Evolutionary conservation across 2,329 filamentous ascomycete species (phyloP), one percentile per base, ranked within the genome.

Genomic region (Trichophyton verrucosum): DNA sequence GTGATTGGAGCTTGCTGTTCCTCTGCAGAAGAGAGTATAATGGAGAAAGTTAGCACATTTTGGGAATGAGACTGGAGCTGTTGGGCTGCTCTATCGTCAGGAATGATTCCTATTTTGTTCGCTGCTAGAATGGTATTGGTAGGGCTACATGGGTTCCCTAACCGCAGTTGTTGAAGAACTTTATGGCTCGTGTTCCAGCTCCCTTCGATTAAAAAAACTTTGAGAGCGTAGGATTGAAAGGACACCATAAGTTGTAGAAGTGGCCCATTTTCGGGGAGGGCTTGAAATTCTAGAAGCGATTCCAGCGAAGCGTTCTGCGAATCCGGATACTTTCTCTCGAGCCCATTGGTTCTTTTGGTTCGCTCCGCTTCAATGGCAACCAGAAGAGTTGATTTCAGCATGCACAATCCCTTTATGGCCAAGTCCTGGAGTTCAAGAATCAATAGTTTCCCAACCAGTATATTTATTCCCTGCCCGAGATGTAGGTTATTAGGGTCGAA

Each of bases 51-150:
- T 13, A 73, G 55, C 4, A 78, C 62, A 2, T 68, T 72, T 61
- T 75, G 76, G 1, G 77, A 75, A 4, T 78, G 67, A 1, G 74
- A 65, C 60, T 77, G 74, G n/a, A 79, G 67, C 61, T 79, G 76
- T 20, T 73, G 64, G 11, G 74, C 74, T 27, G 74, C 73, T 61
- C 76, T 76, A 42, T 76, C 74, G 27, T 67, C 68, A 2, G 68
- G 61, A 4, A 77, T 60, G n/a, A 62, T 65, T 3, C 71, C 70
- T 2, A 68, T 64, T n/a, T 76, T 68, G 13, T 74, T 59, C 2
- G 75, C 76, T 20, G 67, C 66, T 57, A 72, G 38, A 44, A 77
- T 76, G 1, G 77, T 63, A 49, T 70, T 72, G 3, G 70, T 71
- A 27, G 75, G 76, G 58, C 74, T 76, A 60, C 71, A 72, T 22